Base-by-base conservation (phyloP, 106 monocot species). In the Dendrobium huoshanense region DNA sequence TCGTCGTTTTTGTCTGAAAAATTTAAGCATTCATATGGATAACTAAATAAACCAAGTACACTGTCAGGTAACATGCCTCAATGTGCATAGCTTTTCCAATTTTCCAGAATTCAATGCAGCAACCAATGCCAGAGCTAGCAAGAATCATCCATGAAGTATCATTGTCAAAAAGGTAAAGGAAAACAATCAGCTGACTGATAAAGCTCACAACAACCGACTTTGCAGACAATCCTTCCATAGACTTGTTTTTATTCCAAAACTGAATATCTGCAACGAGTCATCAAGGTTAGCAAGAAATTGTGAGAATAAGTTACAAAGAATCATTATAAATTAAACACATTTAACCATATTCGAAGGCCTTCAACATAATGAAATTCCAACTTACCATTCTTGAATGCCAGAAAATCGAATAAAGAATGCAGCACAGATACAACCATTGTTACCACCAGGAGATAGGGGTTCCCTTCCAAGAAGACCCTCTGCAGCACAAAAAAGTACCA, bases 91-190 rank as follows among this genome's bases (percentile, higher is more conserved):
- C 97, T 87, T 98, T 98, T 72, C 97, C 97, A 75, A 98, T 98
- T 85, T 98, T 98, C 97, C 97, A 98, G 75, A 98, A 98, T 43
- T 98, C 97, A 86, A 98, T 98, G 86, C 97, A 98, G 75, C 83
- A 85, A 47, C 97, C 97, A 84, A 98, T 55, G 18, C 94, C 97
- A 88, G 97, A 98, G 84, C 97, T 98, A 40, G 86, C 83, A 73
- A 98, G 94, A 75, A 98, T 98, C 97, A 98, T 98, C 97, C 97
- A 98, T 42, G 97, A 98, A 42, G 97, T 98, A 44, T 98, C 97
- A 80, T 98, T 98, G 83, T 98, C 97, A 80, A 98, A 89, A 75
- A 98, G 94, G 77, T 98, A 98, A 65, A 98, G 94, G 81, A 98
- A 98, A 85, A 98, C 82, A 85, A 98, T 87, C 77, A 98, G 85